A percentile compares a stretch with the other conserved stretches of the same genome.
Evolutionary conservation across 345 rosid species (phyloP).

Genomic region (Gossypium bickii): DNA sequence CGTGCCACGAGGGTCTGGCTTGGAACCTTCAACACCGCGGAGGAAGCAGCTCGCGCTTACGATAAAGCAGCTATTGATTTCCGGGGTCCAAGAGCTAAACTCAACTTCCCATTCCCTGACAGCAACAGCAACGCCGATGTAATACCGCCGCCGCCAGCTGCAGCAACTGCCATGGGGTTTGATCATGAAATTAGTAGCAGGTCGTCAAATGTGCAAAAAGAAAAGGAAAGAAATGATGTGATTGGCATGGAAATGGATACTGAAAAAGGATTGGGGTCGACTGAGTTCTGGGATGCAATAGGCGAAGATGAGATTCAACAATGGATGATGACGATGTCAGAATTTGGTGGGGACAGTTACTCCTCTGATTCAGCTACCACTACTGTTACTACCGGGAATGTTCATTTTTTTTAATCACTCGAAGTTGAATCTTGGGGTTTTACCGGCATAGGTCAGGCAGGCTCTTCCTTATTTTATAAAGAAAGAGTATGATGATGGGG

Average conservation of each 20-base stretch:
- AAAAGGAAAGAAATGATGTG: neutral
- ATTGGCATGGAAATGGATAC: neutral
- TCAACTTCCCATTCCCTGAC: conserved; percentile 46
- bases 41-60: conserved; percentile 89
- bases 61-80: conserved; percentile 70
- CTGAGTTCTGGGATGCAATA: conserved; percentile 26
- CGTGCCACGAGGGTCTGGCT: conserved; percentile 65
- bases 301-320: conserved; percentile 40
- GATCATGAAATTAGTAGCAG: neutral
- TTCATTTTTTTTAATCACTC: too few relatives aligned
- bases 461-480: too few relatives aligned
- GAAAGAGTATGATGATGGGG: too few relatives aligned
- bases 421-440: too few relatives aligned
- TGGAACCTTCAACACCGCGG: conserved; percentile 83
- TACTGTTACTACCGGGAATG: too few relatives aligned
- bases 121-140: neutral
- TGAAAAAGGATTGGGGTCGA: conserved; percentile 5
- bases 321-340: conserved; percentile 47
- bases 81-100: conserved; percentile 66
- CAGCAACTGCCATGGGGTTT: neutral
- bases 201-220: conserved; percentile 13
- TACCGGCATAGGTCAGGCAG: too few relatives aligned
- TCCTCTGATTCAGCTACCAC: too few relatives aligned
- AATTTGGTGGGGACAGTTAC: too few relatives aligned
- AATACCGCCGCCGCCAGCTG: neutral